Evolutionary conservation across 176 grass and related monocot genomes (phyloP).

Genomic region (Lolium perenne): DNA sequence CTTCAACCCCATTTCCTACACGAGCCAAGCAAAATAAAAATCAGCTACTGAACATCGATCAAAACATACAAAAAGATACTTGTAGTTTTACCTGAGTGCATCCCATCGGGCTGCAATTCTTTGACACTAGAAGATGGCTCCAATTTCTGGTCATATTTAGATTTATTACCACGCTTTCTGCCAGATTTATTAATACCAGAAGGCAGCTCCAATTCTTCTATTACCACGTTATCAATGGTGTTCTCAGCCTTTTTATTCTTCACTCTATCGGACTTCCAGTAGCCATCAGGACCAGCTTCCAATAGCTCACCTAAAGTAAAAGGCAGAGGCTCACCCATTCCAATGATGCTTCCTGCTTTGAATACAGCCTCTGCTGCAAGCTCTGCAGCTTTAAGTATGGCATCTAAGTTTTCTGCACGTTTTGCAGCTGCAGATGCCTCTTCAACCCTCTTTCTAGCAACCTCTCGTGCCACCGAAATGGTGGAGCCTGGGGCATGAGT

Average conservation of each 20-base stretch:
- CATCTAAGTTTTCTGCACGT: conserved; percentile 93
- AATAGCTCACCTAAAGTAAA: conserved; percentile 81
- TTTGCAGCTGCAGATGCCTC: conserved; percentile 89
- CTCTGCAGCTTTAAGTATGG: conserved; percentile 94
- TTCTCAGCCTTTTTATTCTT: conserved; percentile 50
- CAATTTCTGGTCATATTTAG: conserved; percentile 42
- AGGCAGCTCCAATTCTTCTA: conserved; percentile 39
- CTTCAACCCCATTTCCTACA: conserved; percentile 53
- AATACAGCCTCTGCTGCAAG: conserved; percentile 84
- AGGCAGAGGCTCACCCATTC: conserved; percentile 93
- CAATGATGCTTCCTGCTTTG: conserved; percentile 79
- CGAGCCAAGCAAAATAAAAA: conserved; percentile 46
- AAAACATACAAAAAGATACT: conserved; percentile 25
- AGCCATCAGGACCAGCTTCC: conserved; percentile 75
- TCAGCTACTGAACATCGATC: conserved; percentile 23
- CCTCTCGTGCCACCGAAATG: conserved; percentile 82
- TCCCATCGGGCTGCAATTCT: conserved; percentile 43
- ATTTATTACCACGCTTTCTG: conserved; percentile 44
- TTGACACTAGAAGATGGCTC: conserved; percentile 51
- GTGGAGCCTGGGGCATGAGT: conserved; percentile 52
- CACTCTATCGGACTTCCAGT: conserved; percentile 70
- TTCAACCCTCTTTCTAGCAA: conserved; percentile 89
- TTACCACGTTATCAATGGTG: conserved; percentile 4
- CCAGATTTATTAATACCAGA: conserved; percentile 42
- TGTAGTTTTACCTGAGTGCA: conserved; percentile 48